Conservation (phyloP, 495 filamentous ascomycete species). For the Trichoderma orchidacearum region DNA sequence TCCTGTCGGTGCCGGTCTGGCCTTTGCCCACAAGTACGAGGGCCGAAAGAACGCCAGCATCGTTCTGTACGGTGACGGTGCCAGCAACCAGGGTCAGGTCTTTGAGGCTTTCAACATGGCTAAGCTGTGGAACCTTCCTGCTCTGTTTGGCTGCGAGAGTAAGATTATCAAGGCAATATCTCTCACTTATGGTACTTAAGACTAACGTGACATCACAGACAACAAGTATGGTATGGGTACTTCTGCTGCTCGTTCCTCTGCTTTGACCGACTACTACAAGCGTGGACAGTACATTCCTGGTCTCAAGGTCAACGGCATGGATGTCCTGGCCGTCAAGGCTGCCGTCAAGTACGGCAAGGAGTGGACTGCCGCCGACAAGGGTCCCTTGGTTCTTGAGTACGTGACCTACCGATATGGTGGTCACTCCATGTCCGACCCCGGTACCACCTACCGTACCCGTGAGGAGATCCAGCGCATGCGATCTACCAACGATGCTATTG, state of each 20-base stretch:
- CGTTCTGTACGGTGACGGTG: slow-evolving; percentile 92
- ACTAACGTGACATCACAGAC: slow-evolving; percentile 41
- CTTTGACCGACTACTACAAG: slow-evolving; percentile 99
- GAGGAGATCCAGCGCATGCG: slow-evolving; percentile 99
- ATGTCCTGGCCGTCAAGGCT: slow-evolving; percentile 94
- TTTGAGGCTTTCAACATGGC: slow-evolving; percentile 99
- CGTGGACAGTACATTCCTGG: slow-evolving; percentile 99
- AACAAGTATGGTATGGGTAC: slow-evolving; percentile 99
- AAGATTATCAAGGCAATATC: slow-evolving; percentile 20
- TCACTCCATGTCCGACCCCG: slow-evolving; percentile 98
- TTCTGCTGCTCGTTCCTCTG: slow-evolving; percentile 82
- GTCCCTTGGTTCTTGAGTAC: slow-evolving; percentile 93
- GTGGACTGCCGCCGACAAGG: slow-evolving; percentile 65
- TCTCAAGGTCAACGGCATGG: slow-evolving; percentile 99
- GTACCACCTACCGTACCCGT: slow-evolving; percentile 96
- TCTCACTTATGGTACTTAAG: neutral
- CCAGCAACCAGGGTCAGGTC: slow-evolving; percentile 96
- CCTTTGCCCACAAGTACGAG: slow-evolving; percentile 93
- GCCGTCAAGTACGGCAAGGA: slow-evolving; percentile 86
- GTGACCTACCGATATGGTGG: slow-evolving; percentile 99
- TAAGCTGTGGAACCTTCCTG: slow-evolving; percentile 93
- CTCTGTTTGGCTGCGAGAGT: slow-evolving; percentile 98
- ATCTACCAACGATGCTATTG: slow-evolving; percentile 94
- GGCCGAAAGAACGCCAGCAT: slow-evolving; percentile 72
- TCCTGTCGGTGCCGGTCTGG: slow-evolving; percentile 90